phyloP scores from a whole-genome alignment of 129 eudicot genomes.

The sunflower (Helianthus annuus) region HanXRQr2.0-SUNRISE NC_035441.2:61058703-61059202 shows the following conservation, averaged over 20 bases:
- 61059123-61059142: neutral
- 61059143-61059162: neutral
- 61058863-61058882: too few species aligned
- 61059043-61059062: neutral
- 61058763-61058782: too few species aligned
- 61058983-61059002: slow-evolving; percentile 1
- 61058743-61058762: too few species aligned
- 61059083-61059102: neutral
- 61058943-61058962: neutral
- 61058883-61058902: too few species aligned
- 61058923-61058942: neutral
- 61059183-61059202: slow-evolving; percentile 19
- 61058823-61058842: too few species aligned
- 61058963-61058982: neutral
- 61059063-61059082: neutral
- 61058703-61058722: too few species aligned
- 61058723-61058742: too few species aligned
- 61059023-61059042: slow-evolving; percentile 1
- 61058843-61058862: too few species aligned
- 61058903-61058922: neutral
- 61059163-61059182: neutral
- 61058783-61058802: too few species aligned
- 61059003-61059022: neutral
- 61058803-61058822: too few species aligned
- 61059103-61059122: neutral